Evolutionary conservation across 2,329 filamentous ascomycete genomes (phyloP).

Genomic region (Sarocladium strictum): DNA sequence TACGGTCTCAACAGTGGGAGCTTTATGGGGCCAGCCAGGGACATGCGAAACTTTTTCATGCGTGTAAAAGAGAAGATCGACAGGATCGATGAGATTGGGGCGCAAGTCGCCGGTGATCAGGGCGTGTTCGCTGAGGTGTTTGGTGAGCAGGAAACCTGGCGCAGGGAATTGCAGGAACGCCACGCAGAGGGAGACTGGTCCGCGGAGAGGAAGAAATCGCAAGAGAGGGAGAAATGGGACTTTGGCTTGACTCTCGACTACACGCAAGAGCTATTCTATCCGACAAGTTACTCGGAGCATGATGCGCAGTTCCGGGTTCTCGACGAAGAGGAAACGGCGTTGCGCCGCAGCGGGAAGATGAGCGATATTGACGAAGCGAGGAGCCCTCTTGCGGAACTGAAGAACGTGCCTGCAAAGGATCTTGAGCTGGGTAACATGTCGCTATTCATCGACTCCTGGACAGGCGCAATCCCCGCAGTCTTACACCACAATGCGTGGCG

Average conservation of each 20-base stretch:
- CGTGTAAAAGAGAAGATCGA: conserved; percentile 24
- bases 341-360: conserved; percentile 23
- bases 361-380: conserved; percentile 19
- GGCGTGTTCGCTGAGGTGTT: conserved; percentile 30
- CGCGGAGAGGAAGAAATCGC: conserved; percentile 18
- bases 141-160: conserved; percentile 32
- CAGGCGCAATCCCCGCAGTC: conserved; percentile 27
- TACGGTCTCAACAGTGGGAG: conserved; percentile 29
- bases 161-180: conserved; percentile 23
- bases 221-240: conserved; percentile 25
- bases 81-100: conserved; percentile 18
- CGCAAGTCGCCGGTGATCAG: conserved; percentile 32
- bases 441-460: conserved; percentile 31
- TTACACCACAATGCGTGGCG: conserved; percentile 32
- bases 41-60: conserved; percentile 17
- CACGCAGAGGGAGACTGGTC: conserved; percentile 22
- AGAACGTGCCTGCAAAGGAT: conserved; percentile 2
- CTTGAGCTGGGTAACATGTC: conserved; percentile 23
- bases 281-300: conserved; percentile 30
- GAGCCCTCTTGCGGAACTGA: conserved; percentile 22
- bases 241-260: conserved; percentile 33
- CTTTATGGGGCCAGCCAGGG: conserved; percentile 28
- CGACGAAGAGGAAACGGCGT: conserved; percentile 17
- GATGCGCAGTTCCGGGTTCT: conserved; percentile 27
- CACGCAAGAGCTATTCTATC: conserved; percentile 29